Conservation (phyloP, 1,139 yeast species). For the Yamadazyma blattariae region DNA sequence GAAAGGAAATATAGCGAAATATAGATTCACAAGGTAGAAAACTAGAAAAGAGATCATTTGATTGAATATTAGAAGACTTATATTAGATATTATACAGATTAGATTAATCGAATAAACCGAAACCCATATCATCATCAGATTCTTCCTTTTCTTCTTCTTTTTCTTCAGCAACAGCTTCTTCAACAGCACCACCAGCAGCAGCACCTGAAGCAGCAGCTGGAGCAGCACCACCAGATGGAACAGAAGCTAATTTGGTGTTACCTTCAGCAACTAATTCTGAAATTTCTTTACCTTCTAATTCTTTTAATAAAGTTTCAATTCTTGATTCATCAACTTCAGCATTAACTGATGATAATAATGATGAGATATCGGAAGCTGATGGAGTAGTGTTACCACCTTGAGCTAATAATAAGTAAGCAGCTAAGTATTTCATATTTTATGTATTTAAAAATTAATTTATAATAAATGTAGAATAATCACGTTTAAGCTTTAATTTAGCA, state of each 20-base stretch:
- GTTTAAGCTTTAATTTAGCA: slow-evolving; percentile 54
- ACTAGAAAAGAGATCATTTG: too few relatives aligned
- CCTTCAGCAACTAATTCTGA: slow-evolving; percentile 78
- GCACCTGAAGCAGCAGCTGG: slow-evolving; percentile 52
- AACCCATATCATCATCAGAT: slow-evolving; percentile 85
- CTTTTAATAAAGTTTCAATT: slow-evolving; percentile 61
- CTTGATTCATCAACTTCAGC: slow-evolving; percentile 76
- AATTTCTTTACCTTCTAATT: slow-evolving; percentile 75
- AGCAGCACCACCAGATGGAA: slow-evolving; percentile 84
- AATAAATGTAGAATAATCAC: slow-evolving; percentile 57
- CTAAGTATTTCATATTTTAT: slow-evolving; percentile 73
- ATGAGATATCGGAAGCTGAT: slow-evolving; percentile 68
- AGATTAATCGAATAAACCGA: slow-evolving; percentile 80
- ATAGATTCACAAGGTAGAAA: not conserved
- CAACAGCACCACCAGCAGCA: slow-evolving; percentile 40
- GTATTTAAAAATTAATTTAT: too few relatives aligned
- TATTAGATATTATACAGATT: slow-evolving; percentile 16
- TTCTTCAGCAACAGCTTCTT: slow-evolving; percentile 35
- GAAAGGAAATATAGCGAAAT: too few relatives aligned
- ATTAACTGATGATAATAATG: slow-evolving; percentile 74
- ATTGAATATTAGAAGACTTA: too few relatives aligned
- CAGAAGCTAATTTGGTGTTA: slow-evolving; percentile 77
- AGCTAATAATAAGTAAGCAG: slow-evolving; percentile 85
- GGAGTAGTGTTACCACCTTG: slow-evolving; percentile 84
- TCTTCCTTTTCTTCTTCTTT: slow-evolving; percentile 41